Evolutionary conservation across 352 stramenopile species (phyloP), one percentile per base, ranked within the genome.

Genomic region (Lagenidium sp.): DNA sequence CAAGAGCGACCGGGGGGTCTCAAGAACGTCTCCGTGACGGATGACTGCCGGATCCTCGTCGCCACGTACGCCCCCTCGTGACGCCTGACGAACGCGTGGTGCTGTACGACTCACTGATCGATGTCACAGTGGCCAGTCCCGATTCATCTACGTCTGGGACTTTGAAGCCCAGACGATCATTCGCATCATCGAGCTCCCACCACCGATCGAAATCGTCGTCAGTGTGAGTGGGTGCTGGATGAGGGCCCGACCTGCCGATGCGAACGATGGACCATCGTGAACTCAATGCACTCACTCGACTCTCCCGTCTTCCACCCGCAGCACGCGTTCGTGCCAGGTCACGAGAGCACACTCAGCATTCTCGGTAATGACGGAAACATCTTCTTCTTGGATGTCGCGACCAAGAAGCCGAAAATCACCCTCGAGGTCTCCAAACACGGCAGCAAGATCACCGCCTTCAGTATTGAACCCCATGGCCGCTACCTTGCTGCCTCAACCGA

Each of bases 111-210:
- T n/a, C n/a, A n/a, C n/a, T n/a, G n/a, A n/a, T n/a, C n/a, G n/a
- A n/a, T n/a, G 15, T 32, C 28, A 39, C 29, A 93, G 77, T 57
- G 78, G 78, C 0, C 64, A 63, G 31, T 68, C 68, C n/a, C 65
- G 66, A n/a, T 85, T 76, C 48, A 68, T 93, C 35, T 93, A 89
- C 18, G 72, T 90, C 32, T 90, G 81, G 77, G 72, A 80, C 22
- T 82, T 93, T 34, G 70, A 93, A 41, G 80, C 77, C 3, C 77
- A 93, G 50, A 86, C 69, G 18, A 85, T 93, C 38, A 74, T 86
- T 44, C 75, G 81, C 3, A 88, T 93, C 35, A 93, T 93, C 30
- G 77, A 93, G 38, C 58, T 93, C 8, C 75, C 81, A n/a, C 26
- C 57, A 3, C 75, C 75, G 10, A 80, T 90, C 29, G 70, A 83